phyloP scores from a whole-genome alignment of 1,139 yeast genomes.

The Blastobotrys aristatus region DNA sequence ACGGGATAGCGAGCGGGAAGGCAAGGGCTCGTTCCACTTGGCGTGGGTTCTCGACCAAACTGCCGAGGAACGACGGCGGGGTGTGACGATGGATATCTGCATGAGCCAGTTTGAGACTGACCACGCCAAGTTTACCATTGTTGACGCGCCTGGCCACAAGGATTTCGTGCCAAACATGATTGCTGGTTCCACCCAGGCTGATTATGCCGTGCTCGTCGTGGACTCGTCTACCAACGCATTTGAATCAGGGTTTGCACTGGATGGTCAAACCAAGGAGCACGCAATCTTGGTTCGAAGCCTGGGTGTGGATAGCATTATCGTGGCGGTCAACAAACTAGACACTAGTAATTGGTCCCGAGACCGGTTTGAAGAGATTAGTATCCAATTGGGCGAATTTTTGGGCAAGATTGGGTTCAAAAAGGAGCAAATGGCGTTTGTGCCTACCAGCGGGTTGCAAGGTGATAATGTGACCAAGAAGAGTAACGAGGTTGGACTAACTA shows the following conservation, averaged over 20 bases:
- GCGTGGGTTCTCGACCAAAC: conserved; percentile 99
- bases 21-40: conserved; percentile 88
- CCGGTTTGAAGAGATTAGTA: conserved; percentile 58
- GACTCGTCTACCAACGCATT: conserved; percentile 83
- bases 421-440: conserved; percentile 59
- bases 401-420: conserved; percentile 52
- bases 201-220: conserved; percentile 64
- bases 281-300: conserved; percentile 74
- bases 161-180: conserved; percentile 99
- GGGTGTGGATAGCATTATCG: conserved; percentile 71
- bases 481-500: conserved; percentile 28
- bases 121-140: conserved; percentile 66
- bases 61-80: conserved; percentile 72
- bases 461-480: conserved; percentile 58
- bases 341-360: conserved; percentile 60
- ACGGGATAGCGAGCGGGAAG: conserved; percentile 73
- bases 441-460: conserved; percentile 84
- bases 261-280: conserved; percentile 96
- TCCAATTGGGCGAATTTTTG: conserved; percentile 56
- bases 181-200: conserved; percentile 88
- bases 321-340: conserved; percentile 89
- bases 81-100: conserved; percentile 92
- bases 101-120: conserved; percentile 75
- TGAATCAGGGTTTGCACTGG: conserved; percentile 78
- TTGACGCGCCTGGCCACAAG: conserved; percentile 97